A percentile compares a stretch with the other conserved stretches of the same genome.
Evolutionary conservation across 129 eudicot genomes (phyloP).

Genomic region (Ambrosia artemisiifolia): DNA sequence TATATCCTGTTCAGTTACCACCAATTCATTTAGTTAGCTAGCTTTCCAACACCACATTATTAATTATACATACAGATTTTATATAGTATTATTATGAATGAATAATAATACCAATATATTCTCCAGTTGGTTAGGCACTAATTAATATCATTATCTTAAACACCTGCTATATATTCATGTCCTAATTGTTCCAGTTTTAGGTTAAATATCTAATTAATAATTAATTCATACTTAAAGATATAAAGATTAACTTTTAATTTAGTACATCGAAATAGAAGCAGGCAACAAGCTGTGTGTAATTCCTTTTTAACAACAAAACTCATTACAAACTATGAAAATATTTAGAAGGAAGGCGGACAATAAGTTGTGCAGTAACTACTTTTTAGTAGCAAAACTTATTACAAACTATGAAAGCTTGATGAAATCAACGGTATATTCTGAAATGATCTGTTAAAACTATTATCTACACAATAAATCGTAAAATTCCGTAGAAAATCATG

Average conservation of each 20-base stretch:
- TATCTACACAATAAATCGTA: background rate
- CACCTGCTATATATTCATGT: too few species aligned
- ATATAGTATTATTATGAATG: background rate
- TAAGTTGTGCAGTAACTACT: too few species aligned
- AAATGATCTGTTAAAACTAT: background rate
- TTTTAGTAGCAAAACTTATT: too few species aligned
- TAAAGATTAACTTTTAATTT: too few species aligned
- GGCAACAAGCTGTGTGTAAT: too few species aligned
- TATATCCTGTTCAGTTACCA: constrained; percentile 53
- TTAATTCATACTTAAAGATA: background rate
- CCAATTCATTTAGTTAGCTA: background rate
- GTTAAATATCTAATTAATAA: background rate
- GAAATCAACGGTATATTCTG: too few species aligned
- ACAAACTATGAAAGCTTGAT: too few species aligned
- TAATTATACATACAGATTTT: background rate
- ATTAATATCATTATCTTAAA: background rate
- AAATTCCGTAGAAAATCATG: background rate
- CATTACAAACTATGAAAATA: background rate
- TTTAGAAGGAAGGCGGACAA: too few species aligned
- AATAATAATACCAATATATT: too few species aligned
- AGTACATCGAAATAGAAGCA: too few species aligned
- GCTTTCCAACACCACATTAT: background rate
- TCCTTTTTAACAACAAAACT: too few species aligned
- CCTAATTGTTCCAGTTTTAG: background rate
- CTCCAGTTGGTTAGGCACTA: background rate